Evolutionary conservation across 345 rosid species (phyloP).

Genomic region (Ceriops tagal): DNA sequence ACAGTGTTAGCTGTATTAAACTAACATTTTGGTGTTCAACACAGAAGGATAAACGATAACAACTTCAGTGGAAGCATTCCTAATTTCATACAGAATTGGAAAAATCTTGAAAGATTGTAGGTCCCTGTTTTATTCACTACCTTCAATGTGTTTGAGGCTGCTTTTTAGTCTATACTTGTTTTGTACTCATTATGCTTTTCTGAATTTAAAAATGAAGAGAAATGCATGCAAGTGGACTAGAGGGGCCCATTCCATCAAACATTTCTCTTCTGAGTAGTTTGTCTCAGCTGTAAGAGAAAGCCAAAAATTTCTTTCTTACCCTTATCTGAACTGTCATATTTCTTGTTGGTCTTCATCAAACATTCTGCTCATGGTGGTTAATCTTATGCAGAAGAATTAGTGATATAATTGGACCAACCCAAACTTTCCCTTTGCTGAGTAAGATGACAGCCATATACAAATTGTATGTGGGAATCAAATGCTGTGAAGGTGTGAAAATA

Average conservation of each 20-base stretch:
- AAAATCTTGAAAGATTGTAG: conserved; percentile 61
- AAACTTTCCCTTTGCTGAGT: conserved; percentile 33
- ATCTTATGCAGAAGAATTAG: conserved; percentile 42
- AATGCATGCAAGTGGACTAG: conserved; percentile 52
- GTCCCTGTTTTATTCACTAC: conserved; percentile 20
- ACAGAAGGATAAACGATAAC: conserved; percentile 79
- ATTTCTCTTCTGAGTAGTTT: conserved; percentile 32
- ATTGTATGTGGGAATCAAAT: conserved; percentile 33
- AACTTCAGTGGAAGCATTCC: conserved; percentile 65
- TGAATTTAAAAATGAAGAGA: conserved; percentile 36
- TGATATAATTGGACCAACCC: conserved; percentile 39
- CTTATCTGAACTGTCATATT: not conserved
- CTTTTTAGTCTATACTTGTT: not conserved
- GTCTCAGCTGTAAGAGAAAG: conserved; percentile 39
- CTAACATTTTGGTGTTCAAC: conserved; percentile 10
- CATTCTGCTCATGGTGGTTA: not conserved
- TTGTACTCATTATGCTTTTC: not conserved
- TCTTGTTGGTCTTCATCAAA: not conserved
- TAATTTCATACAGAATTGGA: conserved; percentile 55
- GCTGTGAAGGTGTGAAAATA: not conserved
- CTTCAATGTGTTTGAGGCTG: not conserved
- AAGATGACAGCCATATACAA: conserved; percentile 25
- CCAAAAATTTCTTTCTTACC: not conserved
- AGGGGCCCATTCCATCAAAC: conserved; percentile 49
- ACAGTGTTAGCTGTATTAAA: conserved; percentile 4